Evolutionary conservation across 257 asterid genomes (phyloP).

Genomic region (Anisodus tanguticus): DNA sequence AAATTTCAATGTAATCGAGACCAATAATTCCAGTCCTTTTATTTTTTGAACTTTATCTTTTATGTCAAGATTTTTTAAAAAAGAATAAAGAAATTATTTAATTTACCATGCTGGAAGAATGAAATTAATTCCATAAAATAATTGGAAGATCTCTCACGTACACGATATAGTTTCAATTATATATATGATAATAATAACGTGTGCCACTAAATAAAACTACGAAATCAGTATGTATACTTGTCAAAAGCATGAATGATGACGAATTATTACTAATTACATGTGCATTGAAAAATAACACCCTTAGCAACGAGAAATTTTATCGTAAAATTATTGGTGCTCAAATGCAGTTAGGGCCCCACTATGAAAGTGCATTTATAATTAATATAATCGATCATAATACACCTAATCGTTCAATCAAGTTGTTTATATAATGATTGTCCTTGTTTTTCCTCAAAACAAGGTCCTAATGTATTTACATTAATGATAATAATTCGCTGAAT

Average conservation of each 20-base stretch:
- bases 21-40: neutral
- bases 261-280: neutral
- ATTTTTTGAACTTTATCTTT: neutral
- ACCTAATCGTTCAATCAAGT: no score
- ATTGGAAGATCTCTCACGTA: neutral
- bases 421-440: no score
- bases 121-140: neutral
- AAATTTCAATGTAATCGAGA: neutral
- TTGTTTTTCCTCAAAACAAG: no score
- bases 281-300: neutral
- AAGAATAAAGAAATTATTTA: neutral
- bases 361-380: neutral
- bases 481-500: no score
- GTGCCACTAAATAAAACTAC: neutral
- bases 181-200: neutral
- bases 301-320: neutral
- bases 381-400: no score
- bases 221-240: neutral
- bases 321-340: neutral
- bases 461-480: no score
- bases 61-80: neutral
- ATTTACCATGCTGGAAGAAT: neutral
- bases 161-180: neutral
- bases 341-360: neutral
- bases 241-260: constrained; percentile 31